phyloP scores from a whole-genome alignment of 1,139 yeast species.

The Saccharomyces hybrid region DNA sequence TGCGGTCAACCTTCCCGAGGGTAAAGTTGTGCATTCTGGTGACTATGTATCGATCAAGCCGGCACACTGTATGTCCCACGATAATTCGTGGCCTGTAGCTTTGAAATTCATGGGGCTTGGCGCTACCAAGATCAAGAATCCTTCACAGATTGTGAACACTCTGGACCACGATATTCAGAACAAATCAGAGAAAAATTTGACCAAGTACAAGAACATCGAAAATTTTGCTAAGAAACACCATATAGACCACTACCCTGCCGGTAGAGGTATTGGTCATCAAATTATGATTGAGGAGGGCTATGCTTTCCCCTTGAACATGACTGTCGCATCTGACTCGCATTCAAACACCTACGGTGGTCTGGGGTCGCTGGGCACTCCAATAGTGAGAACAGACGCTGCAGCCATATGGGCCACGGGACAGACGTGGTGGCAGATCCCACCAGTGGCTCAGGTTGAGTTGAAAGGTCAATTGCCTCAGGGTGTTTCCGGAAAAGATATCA shows the following conservation, averaged over 20 bases:
- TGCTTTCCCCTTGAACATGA: constrained; percentile 87
- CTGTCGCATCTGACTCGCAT: constrained; percentile 97
- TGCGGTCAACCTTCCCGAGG: constrained; percentile 72
- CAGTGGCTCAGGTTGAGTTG: constrained; percentile 90
- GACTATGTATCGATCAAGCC: constrained; percentile 94
- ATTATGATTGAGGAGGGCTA: constrained; percentile 98
- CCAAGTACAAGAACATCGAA: constrained; percentile 82
- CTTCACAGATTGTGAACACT: constrained; percentile 88
- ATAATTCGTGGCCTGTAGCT: constrained; percentile 98
- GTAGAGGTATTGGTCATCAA: constrained; percentile 98
- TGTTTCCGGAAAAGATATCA: constrained; percentile 93
- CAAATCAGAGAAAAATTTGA: constrained; percentile 76
- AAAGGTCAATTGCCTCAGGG: constrained; percentile 77
- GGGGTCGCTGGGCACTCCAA: constrained; percentile 93
- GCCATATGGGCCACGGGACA: constrained; percentile 99
- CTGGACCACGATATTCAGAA: constrained; percentile 97
- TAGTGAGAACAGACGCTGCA: constrained; percentile 97
- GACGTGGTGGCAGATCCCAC: constrained; percentile 99
- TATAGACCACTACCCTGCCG: constrained; percentile 97
- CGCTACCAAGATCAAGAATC: constrained; percentile 72
- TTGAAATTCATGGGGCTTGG: constrained; percentile 93
- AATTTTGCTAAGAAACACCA: constrained; percentile 84
- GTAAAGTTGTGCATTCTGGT: constrained; percentile 73
- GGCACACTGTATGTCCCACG: constrained; percentile 98
- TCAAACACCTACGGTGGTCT: constrained; percentile 97